Base-by-base conservation (phyloP, 441 rosid species). In the Viola pubescens region DNA sequence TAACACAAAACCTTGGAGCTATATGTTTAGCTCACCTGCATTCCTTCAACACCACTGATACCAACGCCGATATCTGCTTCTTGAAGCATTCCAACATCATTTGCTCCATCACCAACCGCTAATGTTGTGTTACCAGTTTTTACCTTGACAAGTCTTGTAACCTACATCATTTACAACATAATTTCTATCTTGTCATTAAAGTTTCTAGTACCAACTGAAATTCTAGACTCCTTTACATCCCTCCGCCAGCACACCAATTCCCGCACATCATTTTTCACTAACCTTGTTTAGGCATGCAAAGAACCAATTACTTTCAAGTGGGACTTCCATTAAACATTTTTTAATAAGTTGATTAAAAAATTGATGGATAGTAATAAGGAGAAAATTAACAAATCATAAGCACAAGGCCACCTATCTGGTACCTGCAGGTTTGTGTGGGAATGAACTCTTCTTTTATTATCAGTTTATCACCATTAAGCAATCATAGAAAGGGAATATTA, bases 71-170 rank as follows among this genome's bases (percentile, higher is more conserved):
- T 88, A 59, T 91, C 97, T 9, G 97, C 97, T 79, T 91, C 97
- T 75, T 91, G 98, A 63, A 91, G 94, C 98, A 91, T 91, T 19
- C 98, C 98, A 11, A 91, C 98, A 73, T 91, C 98, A 45, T 88
- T 91, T 12, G 96, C 98, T 9, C 98, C 94, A 75, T 91, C 98
- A 12, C 98, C 96, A 52, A 91, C 81, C 7, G 92, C 95, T 59
- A 88, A 74, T 14, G 88, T 87, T 72, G 95, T 83, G 44, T 73
- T 79, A 34, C 88, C 88, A 0, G 86, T 82, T 75, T 77, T 81
- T 41, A 45, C 69, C 74, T 91, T 88, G 5, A 91, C 95, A 66
- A 88, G 68, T 66, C 96, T 78, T 2, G 96, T 88, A 57, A 89
- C 92, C 97, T 89, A 73, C 62, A 66, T 58, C 58, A 59, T 9